Evolutionary conservation across 176 grass and related monocot species (phyloP).

Genomic region (Saccharum spontaneum): DNA sequence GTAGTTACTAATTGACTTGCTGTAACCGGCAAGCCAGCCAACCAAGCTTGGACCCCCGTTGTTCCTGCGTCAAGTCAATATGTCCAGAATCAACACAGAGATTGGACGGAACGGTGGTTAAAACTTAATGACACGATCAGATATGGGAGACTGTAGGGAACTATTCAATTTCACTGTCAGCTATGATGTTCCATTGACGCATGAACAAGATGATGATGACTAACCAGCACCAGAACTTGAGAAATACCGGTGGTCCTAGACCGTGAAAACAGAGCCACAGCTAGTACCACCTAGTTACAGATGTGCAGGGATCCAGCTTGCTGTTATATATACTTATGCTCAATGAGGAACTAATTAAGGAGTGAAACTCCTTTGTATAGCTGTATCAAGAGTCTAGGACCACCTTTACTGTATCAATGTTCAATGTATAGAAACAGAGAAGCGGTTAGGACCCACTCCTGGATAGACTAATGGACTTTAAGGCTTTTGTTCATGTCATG

Average conservation of each 20-base stretch:
- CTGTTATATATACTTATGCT: not conserved
- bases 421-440: not conserved
- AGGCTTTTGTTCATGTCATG: not conserved
- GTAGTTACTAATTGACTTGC: conserved; percentile 17
- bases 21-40: conserved; percentile 30
- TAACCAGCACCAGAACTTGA: not conserved
- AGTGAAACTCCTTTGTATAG: not conserved
- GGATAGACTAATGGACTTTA: not conserved
- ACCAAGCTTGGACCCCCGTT: not conserved
- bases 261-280: not conserved
- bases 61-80: not conserved
- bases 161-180: conserved; percentile 9
- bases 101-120: not conserved
- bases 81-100: conserved; percentile 8
- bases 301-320: not conserved
- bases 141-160: not conserved
- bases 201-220: not conserved
- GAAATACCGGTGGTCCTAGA: not conserved
- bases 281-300: not conserved
- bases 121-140: not conserved
- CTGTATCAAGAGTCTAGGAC: not conserved
- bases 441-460: not conserved
- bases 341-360: not conserved
- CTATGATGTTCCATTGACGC: not conserved
- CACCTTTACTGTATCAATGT: not conserved